Percentiles rank a stretch among this genome's conserved stretches.
phyloP scores from a whole-genome alignment of 2,329 filamentous ascomycete genomes.

The Trichoderma guizhouense region DNA sequence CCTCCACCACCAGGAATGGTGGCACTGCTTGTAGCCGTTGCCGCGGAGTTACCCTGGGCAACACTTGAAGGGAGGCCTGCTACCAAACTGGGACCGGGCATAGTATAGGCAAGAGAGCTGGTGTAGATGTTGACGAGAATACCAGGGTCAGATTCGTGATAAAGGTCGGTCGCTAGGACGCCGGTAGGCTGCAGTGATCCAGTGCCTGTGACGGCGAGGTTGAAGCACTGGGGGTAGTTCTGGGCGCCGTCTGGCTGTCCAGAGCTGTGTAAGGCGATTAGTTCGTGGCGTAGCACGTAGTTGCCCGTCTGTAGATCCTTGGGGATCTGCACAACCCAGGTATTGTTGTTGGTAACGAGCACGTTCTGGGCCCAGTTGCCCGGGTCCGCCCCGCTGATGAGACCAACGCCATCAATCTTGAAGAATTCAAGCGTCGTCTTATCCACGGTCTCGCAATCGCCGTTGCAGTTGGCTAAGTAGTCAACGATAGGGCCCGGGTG shows the following conservation, averaged over 20 bases:
- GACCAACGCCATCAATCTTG: conserved; percentile 43
- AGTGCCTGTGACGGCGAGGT: conserved; percentile 44
- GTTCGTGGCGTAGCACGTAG: conserved; percentile 55
- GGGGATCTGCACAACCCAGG: conserved; percentile 49
- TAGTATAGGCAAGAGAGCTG: conserved; percentile 27
- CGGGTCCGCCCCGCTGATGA: conserved; percentile 34
- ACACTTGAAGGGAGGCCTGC: conserved; percentile 28
- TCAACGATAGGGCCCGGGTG: conserved; percentile 48
- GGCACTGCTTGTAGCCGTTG: conserved; percentile 23
- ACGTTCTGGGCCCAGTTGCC: conserved; percentile 42
- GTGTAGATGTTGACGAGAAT: conserved; percentile 36
- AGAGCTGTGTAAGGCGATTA: conserved; percentile 52
- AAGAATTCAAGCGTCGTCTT: conserved; percentile 44
- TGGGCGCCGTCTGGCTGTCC: conserved; percentile 42
- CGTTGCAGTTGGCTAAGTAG: conserved; percentile 45
- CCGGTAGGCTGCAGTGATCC: conserved; percentile 34
- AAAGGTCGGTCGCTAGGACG: conserved; percentile 36
- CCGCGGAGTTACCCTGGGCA: conserved; percentile 26
- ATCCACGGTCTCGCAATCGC: conserved; percentile 39
- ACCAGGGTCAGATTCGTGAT: conserved; percentile 35
- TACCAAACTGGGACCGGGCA: conserved; percentile 33
- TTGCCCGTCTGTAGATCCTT: conserved; percentile 46
- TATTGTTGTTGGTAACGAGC: conserved; percentile 49
- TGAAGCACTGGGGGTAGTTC: conserved; percentile 53
- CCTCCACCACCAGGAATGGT: not conserved